Evolutionary conservation across 164 flowering plant species (phyloP), one percentile per base, ranked within the genome.

Genomic region (Kalanchoe fedtschenkoi): DNA sequence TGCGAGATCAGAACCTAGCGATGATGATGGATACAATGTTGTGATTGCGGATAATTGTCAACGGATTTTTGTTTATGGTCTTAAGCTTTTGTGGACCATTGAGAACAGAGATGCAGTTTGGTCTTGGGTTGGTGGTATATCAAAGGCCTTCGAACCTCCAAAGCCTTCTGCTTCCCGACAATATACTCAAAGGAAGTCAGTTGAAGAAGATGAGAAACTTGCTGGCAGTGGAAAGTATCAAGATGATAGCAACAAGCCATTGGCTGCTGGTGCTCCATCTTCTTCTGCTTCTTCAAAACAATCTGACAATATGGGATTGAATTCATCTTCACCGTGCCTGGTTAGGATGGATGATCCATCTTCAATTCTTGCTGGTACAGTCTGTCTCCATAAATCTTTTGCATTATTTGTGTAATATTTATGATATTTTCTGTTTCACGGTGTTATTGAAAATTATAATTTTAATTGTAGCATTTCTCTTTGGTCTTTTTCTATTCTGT

Each of bases 91-190:
- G 67, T 95, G 99, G 99, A 89, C 87, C 34, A 77, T 91, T 69
- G 96, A 87, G 74, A 95, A 95, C 61, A 78, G 97, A 71, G 90
- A 95, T 81, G 99, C 96, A 65, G 96, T 95, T 75, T 91, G 96
- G 96, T 86, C 99, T 10, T 95, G 80, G 80, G 96, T 83, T 80
- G 96, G 96, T 72, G 99, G 95, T 46, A 42, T 95, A 75, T 87
- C 97, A 43, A 91, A 87, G 73, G 99, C 91, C 32, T 95, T 91
- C 81, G 82, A 74, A 62, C 79, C 96, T 65, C 76, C 92, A 33
- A 91, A 87, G 74, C 97, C 99, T 70, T 95, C 99, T 76, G 96
- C 99, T 62, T 95, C 97, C 68, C 78, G 96, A 64, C 90, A 83
- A 69, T 87, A 88, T 81, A 82, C 89, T 28, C 96, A 87, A 70